Base-by-base conservation (phyloP, 768 basidiomycete genomes). In the Mycena venus region DNA sequence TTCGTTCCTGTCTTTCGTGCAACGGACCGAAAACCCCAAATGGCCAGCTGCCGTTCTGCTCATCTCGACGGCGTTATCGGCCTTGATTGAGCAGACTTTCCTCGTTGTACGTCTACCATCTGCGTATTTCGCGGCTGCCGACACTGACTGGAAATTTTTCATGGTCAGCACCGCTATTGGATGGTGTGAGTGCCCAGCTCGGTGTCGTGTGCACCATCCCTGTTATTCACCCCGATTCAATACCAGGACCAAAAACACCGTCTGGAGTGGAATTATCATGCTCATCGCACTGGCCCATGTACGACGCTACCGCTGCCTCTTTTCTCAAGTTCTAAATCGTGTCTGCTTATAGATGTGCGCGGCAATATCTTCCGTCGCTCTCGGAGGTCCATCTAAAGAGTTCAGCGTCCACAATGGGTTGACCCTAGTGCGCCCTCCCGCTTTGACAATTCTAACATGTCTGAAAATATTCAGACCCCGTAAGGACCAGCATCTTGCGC, bases 11-110 rank as follows among this genome's bases (percentile, higher is more conserved):
- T 25, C 29, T 47, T 2, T 70, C 23, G 34, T 72, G 53, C 23
- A 59, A 10, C 6, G 14, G 21, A 23, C 27, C 8, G 6, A n/a
- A 40, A 19, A 3, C 0, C 31, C 56, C 9, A 3, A 21, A 4
- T 36, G 44, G 59, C 42, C 71, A 5, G 23, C 62, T 23, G n/a
- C 19, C 15, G 42, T 55, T 2, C 56, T 73, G 0, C 47, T 70
- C 23, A 12, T 74, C 10, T 64, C 67, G 4, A 74, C 67, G 10
- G 51, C 25, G 9, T 12, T 70, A 15, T 74, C 73, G 25, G 68
- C 73, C 25, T 17, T 60, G 55, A 66, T 74, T 31, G 73, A 74
- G 47, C 73, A 74, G 62, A 40, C 29, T 4, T 74, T 59, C 56
- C 29, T 74, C 14, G 27, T 70, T 3, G 73, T 70, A 44, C 17